Evolutionary conservation across 2,329 filamentous ascomycete genomes (phyloP).

Genomic region (Botrytis hyacinthi): DNA sequence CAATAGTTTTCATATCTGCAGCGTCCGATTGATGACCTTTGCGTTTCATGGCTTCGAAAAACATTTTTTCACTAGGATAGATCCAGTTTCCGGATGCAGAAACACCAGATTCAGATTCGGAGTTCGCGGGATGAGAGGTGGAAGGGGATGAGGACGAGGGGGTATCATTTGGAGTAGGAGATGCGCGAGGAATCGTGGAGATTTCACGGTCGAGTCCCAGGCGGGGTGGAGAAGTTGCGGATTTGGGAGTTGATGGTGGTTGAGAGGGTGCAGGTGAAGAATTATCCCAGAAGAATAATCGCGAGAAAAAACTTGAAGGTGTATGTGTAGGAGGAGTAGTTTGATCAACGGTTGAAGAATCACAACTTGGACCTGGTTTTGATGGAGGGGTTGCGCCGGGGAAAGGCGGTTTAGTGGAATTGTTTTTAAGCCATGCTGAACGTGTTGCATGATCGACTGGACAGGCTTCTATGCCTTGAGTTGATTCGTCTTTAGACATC

Average conservation of each 20-base stretch:
- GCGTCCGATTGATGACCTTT: conserved; percentile 73
- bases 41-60: conserved; percentile 94
- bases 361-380: conserved; percentile 39
- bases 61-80: conserved; percentile 95
- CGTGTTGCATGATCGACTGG: conserved; percentile 90
- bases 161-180: conserved; percentile 42
- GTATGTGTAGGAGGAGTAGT: conserved; percentile 41
- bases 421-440: conserved; percentile 71
- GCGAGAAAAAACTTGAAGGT: conserved; percentile 26
- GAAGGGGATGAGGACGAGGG: background rate
- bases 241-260: conserved; percentile 64
- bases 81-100: conserved; percentile 82
- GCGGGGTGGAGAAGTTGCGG: conserved; percentile 63
- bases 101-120: conserved; percentile 73
- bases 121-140: conserved; percentile 60
- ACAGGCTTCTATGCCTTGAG: conserved; percentile 52
- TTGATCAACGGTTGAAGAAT: conserved; percentile 39
- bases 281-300: conserved; percentile 21
- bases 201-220: conserved; percentile 70
- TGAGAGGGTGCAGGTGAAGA: conserved; percentile 22
- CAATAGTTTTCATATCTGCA: conserved; percentile 83
- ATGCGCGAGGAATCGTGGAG: conserved; percentile 73
- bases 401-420: conserved; percentile 32
- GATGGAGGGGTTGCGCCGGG: conserved; percentile 32
- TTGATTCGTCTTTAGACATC: conserved; percentile 36